phyloP scores from a whole-genome alignment of 768 basidiomycete genomes.

The Galerina marginata region DNA sequence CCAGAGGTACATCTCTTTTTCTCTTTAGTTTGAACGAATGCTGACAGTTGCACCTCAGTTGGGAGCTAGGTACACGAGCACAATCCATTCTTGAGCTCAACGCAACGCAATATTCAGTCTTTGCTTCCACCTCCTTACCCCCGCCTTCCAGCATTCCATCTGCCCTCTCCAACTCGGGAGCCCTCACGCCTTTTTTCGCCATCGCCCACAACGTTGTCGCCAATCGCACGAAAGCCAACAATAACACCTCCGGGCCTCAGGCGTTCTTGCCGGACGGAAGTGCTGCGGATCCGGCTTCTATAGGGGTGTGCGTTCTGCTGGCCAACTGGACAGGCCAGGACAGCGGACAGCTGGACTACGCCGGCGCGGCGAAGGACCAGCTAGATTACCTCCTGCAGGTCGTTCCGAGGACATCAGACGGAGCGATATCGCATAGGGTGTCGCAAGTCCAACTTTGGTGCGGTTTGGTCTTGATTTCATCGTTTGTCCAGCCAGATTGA shows the following conservation, averaged over 20 bases:
- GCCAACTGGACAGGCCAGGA: constrained; percentile 54
- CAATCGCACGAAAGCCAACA: constrained; percentile 48
- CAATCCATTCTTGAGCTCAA: constrained; percentile 54
- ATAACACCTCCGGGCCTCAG: constrained; percentile 52
- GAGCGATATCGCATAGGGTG: constrained; percentile 81
- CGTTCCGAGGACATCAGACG: constrained; percentile 70
- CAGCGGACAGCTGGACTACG: constrained; percentile 53
- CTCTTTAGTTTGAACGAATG: background rate
- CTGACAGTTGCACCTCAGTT: constrained; percentile 35
- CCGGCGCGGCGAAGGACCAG: constrained; percentile 67
- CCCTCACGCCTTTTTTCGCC: constrained; percentile 58
- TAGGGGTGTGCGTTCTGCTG: constrained; percentile 72
- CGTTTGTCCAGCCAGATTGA: background rate
- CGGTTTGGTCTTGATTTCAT: background rate
- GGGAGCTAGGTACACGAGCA: constrained; percentile 63
- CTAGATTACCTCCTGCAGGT: constrained; percentile 61
- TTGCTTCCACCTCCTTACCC: constrained; percentile 30
- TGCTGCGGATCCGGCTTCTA: constrained; percentile 80
- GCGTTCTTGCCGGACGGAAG: constrained; percentile 61
- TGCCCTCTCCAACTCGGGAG: constrained; percentile 29
- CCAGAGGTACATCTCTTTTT: constrained; percentile 34
- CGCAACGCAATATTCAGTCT: constrained; percentile 51
- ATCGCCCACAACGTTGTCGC: constrained; percentile 59
- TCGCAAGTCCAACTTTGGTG: constrained; percentile 71
- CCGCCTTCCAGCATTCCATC: constrained; percentile 41